Conservation (phyloP, 495 filamentous ascomycete species). For the Sporormia fimetaria region DNA sequence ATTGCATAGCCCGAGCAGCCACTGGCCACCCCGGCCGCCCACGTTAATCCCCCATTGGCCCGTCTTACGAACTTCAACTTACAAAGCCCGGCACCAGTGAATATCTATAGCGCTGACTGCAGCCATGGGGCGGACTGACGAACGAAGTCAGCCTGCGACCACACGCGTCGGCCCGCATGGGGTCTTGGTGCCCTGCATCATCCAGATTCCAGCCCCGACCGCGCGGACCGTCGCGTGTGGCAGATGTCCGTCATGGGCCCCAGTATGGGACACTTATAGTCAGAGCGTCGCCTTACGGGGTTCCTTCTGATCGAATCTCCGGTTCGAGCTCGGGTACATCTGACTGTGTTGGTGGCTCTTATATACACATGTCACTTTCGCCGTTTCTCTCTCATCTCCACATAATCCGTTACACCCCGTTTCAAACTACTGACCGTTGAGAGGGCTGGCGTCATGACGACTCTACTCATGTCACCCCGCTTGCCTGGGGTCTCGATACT, state of each 20-base stretch:
- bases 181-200: background rate
- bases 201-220: constrained; percentile 8
- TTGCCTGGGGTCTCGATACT: constrained; percentile 20
- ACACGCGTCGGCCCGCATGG: background rate
- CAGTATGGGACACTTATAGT: constrained; percentile 11
- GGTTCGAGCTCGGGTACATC: background rate
- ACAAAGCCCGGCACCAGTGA: constrained; percentile 5
- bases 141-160: constrained; percentile 8
- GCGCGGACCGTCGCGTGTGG: constrained; percentile 5
- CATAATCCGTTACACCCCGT: background rate
- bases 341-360: background rate
- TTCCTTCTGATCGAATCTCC: constrained; percentile 2
- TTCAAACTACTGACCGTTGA: background rate
- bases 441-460: background rate
- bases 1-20: constrained; percentile 11
- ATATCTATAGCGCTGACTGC: constrained; percentile 18
- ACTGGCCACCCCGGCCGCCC: constrained; percentile 8
- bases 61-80: constrained; percentile 3
- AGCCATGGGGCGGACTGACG: constrained; percentile 11
- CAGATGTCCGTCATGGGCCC: background rate
- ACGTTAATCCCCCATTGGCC: constrained; percentile 19
- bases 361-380: background rate
- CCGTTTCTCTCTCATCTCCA: background rate
- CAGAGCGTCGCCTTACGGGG: background rate
- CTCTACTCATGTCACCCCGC: constrained; percentile 18